phyloP scores from a whole-genome alignment of 768 basidiomycete species.

The Lentinula raphanica region DNA sequence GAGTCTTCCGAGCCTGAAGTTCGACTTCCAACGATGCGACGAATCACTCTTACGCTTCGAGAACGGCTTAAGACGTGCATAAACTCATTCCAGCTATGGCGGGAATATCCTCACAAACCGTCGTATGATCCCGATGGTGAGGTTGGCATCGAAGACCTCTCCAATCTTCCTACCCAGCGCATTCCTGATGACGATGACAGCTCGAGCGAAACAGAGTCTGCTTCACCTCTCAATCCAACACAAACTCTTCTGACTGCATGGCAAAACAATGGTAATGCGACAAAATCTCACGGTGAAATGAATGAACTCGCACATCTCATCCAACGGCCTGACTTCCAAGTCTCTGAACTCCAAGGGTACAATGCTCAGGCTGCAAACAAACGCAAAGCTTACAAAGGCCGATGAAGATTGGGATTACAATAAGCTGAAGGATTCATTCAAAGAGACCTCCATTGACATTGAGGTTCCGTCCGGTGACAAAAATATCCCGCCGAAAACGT shows the following conservation, averaged over 20 bases:
- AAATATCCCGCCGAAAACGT: slow-evolving; percentile 12
- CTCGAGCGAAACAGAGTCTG: background rate
- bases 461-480: slow-evolving; percentile 21
- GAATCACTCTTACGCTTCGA: background rate
- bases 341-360: background rate
- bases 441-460: slow-evolving; percentile 13
- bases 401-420: background rate
- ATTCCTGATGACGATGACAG: background rate
- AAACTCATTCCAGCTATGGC: background rate
- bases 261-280: background rate
- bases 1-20: background rate
- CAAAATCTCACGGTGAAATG: background rate
- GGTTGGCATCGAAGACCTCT: background rate
- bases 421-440: background rate
- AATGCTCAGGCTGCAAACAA: background rate
- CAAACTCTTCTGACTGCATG: background rate
- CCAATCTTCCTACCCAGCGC: background rate
- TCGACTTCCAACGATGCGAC: background rate
- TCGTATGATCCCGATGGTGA: background rate
- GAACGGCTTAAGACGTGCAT: background rate
- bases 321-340: background rate
- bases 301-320: background rate
- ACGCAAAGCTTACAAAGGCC: background rate
- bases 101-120: background rate
- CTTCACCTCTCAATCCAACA: background rate